Evolutionary conservation across 1,139 yeast genomes (phyloP).

Genomic region (Hemisphaericaspora xylanilytica): DNA sequence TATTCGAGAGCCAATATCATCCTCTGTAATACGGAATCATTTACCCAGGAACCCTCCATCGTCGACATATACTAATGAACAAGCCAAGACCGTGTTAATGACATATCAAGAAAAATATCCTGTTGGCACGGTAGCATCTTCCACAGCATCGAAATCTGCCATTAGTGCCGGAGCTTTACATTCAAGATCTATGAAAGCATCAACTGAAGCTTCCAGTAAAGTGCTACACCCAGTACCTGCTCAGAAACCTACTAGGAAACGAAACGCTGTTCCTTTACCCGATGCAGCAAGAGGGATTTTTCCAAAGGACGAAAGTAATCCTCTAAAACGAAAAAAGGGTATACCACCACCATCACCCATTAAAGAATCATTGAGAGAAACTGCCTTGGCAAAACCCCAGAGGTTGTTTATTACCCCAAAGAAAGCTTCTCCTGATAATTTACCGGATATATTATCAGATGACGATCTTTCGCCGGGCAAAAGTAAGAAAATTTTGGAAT

Average conservation of each 20-base stretch:
- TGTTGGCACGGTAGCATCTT: not conserved
- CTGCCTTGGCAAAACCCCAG: not conserved
- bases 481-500: constrained; percentile 43
- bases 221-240: constrained; percentile 1
- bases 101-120: no score
- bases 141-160: not conserved
- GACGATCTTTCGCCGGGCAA: constrained; percentile 57
- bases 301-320: constrained; percentile 1
- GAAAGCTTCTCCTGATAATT: constrained; percentile 19
- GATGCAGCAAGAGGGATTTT: constrained; percentile 34
- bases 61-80: no score
- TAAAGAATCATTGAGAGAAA: not conserved
- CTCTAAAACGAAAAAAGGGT: constrained; percentile 4
- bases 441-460: constrained; percentile 52
- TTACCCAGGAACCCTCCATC: not conserved
- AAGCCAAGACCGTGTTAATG: no score
- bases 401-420: constrained; percentile 8
- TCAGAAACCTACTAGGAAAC: constrained; percentile 15
- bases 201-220: not conserved
- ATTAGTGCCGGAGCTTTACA: not conserved
- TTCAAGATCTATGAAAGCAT: not conserved
- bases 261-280: constrained; percentile 36
- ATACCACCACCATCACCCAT: constrained; percentile 1
- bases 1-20: not conserved
- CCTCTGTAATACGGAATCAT: not conserved